Evolutionary conservation across 768 basidiomycete species (phyloP).

Genomic region (Leucosporidium yakuticum): DNA sequence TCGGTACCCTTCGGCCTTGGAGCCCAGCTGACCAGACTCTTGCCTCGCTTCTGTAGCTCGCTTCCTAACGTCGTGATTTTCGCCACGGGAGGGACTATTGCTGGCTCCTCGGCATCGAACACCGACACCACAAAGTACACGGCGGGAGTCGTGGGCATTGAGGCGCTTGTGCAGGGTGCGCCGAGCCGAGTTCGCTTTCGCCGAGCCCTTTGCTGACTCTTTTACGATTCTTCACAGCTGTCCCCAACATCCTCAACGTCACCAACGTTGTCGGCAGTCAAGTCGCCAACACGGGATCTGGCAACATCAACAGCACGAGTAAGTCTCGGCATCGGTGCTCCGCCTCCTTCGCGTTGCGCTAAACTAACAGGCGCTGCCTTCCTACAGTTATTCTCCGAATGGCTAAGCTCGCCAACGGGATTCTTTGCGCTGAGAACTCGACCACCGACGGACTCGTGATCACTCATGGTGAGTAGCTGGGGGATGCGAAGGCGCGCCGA

Average conservation of each 20-base stretch:
- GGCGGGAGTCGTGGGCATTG: constrained; percentile 6
- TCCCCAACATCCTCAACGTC: constrained; percentile 25
- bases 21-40: neutral
- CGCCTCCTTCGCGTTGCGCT: neutral
- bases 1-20: neutral
- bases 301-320: neutral
- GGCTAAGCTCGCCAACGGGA: constrained; percentile 33
- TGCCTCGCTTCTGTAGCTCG: neutral
- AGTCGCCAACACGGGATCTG: constrained; percentile 31
- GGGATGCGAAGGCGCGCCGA: constrained; percentile 13
- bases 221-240: neutral
- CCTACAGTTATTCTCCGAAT: constrained; percentile 13
- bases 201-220: neutral
- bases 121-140: constrained; percentile 1
- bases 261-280: constrained; percentile 33
- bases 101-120: neutral
- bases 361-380: neutral
- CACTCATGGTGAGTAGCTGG: constrained; percentile 33
- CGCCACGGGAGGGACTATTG: constrained; percentile 11
- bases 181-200: neutral
- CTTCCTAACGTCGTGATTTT: constrained; percentile 6
- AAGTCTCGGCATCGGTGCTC: neutral
- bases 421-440: constrained; percentile 36
- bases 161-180: constrained; percentile 19
- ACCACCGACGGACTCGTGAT: constrained; percentile 38